phyloP scores from a whole-genome alignment of 2,329 filamentous ascomycete genomes.

The Fragosphaeria purpurea region DNA sequence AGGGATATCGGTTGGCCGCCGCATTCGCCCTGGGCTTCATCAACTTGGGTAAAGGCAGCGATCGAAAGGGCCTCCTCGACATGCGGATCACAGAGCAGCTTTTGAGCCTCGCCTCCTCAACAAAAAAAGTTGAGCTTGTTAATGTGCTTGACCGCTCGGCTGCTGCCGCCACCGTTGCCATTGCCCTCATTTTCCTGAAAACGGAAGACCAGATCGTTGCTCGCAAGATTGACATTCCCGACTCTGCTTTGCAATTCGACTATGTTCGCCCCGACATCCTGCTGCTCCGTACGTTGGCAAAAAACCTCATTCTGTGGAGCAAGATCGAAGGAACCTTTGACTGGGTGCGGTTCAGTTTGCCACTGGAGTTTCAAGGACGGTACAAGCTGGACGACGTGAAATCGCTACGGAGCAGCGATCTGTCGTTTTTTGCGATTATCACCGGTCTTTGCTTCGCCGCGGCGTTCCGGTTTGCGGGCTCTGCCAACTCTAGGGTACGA shows the following conservation, averaged over 20 bases:
- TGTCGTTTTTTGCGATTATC: slow-evolving; percentile 88
- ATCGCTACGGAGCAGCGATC: slow-evolving; percentile 65
- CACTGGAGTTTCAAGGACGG: slow-evolving; percentile 54
- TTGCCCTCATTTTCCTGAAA: slow-evolving; percentile 94
- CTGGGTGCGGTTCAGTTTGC: slow-evolving; percentile 71
- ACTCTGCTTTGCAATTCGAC: slow-evolving; percentile 84
- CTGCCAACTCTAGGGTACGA: slow-evolving; percentile 58
- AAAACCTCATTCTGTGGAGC: slow-evolving; percentile 89
- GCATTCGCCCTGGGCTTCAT: slow-evolving; percentile 91
- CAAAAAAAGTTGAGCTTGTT: slow-evolving; percentile 83
- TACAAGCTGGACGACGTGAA: slow-evolving; percentile 49
- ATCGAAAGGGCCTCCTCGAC: slow-evolving; percentile 81
- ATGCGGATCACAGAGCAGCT: slow-evolving; percentile 89
- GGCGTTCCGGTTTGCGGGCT: slow-evolving; percentile 65
- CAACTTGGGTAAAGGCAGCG: slow-evolving; percentile 83
- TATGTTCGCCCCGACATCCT: slow-evolving; percentile 92
- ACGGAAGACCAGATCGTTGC: slow-evolving; percentile 81
- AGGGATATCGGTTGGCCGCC: slow-evolving; percentile 91
- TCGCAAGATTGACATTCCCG: slow-evolving; percentile 84
- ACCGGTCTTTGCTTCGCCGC: slow-evolving; percentile 79
- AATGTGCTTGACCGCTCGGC: slow-evolving; percentile 89
- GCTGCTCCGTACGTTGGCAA: slow-evolving; percentile 77
- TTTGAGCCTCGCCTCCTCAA: slow-evolving; percentile 73
- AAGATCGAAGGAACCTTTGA: slow-evolving; percentile 60
- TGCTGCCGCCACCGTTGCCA: slow-evolving; percentile 82